Percentiles rank a stretch among this genome's conserved stretches.
Evolutionary conservation across 75 land plant genomes (phyloP).

Genomic region (Picea glauca): DNA sequence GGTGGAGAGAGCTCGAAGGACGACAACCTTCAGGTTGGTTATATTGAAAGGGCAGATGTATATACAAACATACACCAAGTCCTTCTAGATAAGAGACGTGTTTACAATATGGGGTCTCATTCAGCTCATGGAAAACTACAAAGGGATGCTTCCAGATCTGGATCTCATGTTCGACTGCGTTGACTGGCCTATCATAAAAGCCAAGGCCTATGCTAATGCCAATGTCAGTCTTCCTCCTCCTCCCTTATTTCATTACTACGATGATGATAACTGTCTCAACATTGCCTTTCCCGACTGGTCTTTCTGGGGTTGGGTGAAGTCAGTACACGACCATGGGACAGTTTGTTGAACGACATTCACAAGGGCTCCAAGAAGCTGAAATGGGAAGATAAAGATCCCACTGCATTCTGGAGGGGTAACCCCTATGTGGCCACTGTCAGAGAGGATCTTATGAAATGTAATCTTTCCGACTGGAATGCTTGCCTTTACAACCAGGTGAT

Average conservation of each 20-base stretch:
- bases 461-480: constrained; percentile 64
- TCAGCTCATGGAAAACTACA: constrained; percentile 52
- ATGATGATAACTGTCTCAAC: constrained; percentile 30
- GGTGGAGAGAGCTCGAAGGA: constrained; percentile 23
- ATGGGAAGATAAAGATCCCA: constrained; percentile 64
- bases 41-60: constrained; percentile 45
- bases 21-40: constrained; percentile 40
- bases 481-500: constrained; percentile 42
- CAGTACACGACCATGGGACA: constrained; percentile 63
- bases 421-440: constrained; percentile 29
- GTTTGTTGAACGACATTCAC: constrained; percentile 24
- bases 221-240: constrained; percentile 27
- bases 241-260: constrained; percentile 65
- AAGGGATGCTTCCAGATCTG: constrained; percentile 62
- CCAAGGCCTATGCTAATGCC: neutral
- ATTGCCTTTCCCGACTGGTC: constrained; percentile 89
- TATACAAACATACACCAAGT: constrained; percentile 25
- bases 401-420: constrained; percentile 84
- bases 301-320: constrained; percentile 87
- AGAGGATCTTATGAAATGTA: constrained; percentile 57
- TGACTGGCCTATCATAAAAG: constrained; percentile 48
- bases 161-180: constrained; percentile 68
- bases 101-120: constrained; percentile 66
- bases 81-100: constrained; percentile 51
- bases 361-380: constrained; percentile 30